Percentiles rank a stretch among this genome's conserved stretches.
These are phyloP conservation scores for Arachnomyces sp. DNA, from an alignment of 2,329 filamentous ascomycete genomes.

Conservation along the genomic window DNA sequence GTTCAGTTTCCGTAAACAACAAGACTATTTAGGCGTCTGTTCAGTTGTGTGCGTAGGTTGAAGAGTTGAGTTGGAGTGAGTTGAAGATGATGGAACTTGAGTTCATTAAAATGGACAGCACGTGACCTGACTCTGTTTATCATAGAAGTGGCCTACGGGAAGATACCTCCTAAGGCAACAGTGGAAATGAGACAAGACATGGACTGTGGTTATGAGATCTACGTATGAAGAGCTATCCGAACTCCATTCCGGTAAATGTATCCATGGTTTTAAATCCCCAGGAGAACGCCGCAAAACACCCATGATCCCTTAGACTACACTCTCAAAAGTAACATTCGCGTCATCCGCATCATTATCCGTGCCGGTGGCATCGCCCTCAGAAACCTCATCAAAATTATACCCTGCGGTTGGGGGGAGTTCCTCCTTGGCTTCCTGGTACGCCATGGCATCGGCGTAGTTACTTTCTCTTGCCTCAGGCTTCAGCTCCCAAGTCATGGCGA, in stretches of 20 bases:
- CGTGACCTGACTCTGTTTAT: no score
- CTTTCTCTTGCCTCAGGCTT: constrained; percentile 59
- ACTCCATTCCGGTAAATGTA: not conserved
- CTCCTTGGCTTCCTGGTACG: constrained; percentile 43
- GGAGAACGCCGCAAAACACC: no score
- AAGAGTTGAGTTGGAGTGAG: no score
- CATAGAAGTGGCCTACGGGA: no score
- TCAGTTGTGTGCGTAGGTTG: no score
- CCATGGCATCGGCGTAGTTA: constrained; percentile 36
- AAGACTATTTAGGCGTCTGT: no score
- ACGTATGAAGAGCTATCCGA: not conserved
- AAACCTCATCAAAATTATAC: constrained; percentile 43
- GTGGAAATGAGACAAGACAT: constrained; percentile 4
- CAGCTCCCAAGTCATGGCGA: constrained; percentile 77
- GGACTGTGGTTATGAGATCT: not conserved
- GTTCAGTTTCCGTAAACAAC: no score
- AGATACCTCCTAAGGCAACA: no score
- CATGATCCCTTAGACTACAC: constrained; percentile 45
- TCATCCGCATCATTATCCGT: constrained; percentile 55
- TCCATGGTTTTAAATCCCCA: not conserved
- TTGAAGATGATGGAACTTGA: no score
- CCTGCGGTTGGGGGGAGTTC: constrained; percentile 40
- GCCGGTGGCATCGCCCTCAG: constrained; percentile 41
- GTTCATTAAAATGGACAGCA: no score
- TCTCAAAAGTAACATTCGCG: constrained; percentile 70